Conservation (phyloP, 2,329 filamentous ascomycete genomes). For the Exophiala dermatitidis region DNA sequence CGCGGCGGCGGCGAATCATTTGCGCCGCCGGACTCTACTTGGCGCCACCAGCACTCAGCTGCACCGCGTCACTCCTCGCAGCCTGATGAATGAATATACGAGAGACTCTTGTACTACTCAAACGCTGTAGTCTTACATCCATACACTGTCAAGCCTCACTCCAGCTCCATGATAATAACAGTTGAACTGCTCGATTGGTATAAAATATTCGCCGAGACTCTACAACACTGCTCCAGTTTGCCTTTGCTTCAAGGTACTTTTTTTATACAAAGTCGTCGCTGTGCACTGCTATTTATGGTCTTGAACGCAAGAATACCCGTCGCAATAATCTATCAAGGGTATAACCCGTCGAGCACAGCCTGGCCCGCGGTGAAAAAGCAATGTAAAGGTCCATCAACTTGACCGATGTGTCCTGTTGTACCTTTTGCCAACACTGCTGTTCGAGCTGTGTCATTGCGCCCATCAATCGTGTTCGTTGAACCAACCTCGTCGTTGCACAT, state of each 20-base stretch:
- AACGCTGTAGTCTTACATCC: no score
- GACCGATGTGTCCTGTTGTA: constrained; percentile 12
- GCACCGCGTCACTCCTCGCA: constrained; percentile 20
- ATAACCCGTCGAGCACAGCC: constrained; percentile 11
- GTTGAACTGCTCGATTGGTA: no score
- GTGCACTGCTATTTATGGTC: neutral
- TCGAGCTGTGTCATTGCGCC: constrained; percentile 2
- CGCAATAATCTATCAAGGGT: constrained; percentile 20
- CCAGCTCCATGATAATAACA: no score
- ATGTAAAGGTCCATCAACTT: constrained; percentile 9
- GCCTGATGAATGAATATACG: constrained; percentile 4
- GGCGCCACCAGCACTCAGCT: neutral
- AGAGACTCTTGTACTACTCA: no score
- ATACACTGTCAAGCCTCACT: no score
- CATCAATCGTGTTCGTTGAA: constrained; percentile 8
- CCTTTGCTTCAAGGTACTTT: neutral
- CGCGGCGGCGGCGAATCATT: no score
- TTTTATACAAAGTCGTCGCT: neutral
- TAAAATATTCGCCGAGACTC: no score
- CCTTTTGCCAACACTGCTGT: constrained; percentile 11
- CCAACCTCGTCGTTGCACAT: constrained; percentile 19
- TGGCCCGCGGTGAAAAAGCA: constrained; percentile 6
- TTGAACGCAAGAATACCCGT: neutral
- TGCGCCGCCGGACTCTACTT: neutral
- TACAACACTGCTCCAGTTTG: no score